phyloP scores from a whole-genome alignment of 73 alveolate species.

The Paramecium primaurelia region DNA sequence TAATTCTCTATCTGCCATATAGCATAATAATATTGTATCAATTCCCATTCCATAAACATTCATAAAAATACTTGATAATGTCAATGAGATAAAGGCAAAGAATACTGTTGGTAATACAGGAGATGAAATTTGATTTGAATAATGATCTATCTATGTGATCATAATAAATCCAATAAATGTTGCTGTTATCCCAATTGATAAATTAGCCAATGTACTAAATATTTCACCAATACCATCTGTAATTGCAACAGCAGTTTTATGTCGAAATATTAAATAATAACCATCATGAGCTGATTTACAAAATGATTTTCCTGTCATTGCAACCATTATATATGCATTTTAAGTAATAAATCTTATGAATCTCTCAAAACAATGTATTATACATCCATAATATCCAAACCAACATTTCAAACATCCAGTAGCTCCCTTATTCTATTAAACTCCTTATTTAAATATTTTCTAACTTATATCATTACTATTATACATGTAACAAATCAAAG shows the following conservation, averaged over 20 bases:
- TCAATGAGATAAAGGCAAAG: not conserved
- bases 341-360: conserved; percentile 85
- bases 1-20: conserved; percentile 7
- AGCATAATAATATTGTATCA: conserved; percentile 15
- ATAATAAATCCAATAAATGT: conserved; percentile 31
- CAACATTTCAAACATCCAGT: conserved; percentile 81
- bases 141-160: conserved; percentile 10
- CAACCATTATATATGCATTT: conserved; percentile 94
- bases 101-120: conserved; percentile 35
- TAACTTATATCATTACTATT: not conserved
- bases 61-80: not conserved
- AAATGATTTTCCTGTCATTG: conserved; percentile 87
- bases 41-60: conserved; percentile 46
- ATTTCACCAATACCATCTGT: conserved; percentile 56
- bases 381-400: conserved; percentile 78
- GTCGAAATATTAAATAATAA: conserved; percentile 84
- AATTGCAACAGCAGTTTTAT: conserved; percentile 85
- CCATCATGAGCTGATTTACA: conserved; percentile 94
- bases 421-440: conserved; percentile 67
- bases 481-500: conserved; percentile 17
- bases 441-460: conserved; percentile 64
- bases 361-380: conserved; percentile 73
- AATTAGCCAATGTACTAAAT: not conserved
- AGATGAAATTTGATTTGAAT: not conserved
- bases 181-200: not conserved